Conservation (phyloP, 192 early-diverging fungal species). For the Mortierella alpina region DNA sequence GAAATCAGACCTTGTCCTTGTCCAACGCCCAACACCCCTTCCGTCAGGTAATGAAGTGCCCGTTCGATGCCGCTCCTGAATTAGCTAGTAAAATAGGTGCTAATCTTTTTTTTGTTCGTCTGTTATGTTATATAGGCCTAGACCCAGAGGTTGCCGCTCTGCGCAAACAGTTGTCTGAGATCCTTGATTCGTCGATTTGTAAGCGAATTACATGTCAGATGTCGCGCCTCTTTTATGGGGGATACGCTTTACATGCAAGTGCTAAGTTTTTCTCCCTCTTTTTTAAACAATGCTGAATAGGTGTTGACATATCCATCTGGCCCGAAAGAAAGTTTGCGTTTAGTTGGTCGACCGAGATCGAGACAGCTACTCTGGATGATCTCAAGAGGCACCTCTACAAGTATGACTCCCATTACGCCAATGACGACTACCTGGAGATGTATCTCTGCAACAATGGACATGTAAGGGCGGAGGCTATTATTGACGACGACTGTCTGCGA, state of each 20-base stretch:
- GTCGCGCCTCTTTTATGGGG: no score
- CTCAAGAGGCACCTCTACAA: not conserved
- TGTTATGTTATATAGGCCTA: no score
- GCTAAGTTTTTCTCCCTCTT: not conserved
- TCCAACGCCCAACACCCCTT: no score
- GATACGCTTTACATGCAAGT: no score
- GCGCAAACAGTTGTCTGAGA: constrained; percentile 6
- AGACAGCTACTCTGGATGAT: no score
- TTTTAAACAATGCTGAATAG: not conserved
- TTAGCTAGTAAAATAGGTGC: no score
- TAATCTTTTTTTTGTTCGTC: no score
- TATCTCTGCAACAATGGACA: not conserved
- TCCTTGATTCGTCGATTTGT: not conserved
- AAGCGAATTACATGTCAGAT: not conserved
- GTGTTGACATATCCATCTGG: not conserved
- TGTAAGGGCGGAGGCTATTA: not conserved
- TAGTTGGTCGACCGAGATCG: not conserved
- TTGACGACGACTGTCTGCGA: not conserved
- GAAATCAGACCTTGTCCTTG: no score
- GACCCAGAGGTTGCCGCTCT: not conserved
- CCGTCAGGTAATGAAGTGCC: no score
- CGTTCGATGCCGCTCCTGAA: no score
- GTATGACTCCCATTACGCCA: constrained; percentile 6
- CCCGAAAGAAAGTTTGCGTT: constrained; percentile 17
- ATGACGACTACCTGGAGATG: constrained; percentile 9